phyloP scores from a whole-genome alignment of 2,329 filamentous ascomycete species.

The Seiridium cupressi region DNA sequence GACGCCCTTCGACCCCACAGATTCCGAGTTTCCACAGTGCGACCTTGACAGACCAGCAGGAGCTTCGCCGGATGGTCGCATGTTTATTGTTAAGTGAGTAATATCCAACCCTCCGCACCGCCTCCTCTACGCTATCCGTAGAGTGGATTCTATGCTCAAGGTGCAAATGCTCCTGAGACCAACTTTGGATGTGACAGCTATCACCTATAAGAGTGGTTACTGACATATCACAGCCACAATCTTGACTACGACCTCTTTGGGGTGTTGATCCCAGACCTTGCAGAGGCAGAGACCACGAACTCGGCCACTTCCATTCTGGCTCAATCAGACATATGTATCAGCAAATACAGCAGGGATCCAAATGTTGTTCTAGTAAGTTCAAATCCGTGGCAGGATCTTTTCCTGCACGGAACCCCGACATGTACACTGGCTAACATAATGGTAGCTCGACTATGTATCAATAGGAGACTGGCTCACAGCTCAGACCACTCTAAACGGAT shows the following conservation, averaged over 20 bases:
- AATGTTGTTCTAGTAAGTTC: slow-evolving; percentile 37
- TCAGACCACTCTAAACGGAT: slow-evolving; percentile 35
- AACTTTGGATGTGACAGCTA: too few relatives aligned
- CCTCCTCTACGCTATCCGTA: too few relatives aligned
- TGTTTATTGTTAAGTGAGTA: slow-evolving; percentile 37
- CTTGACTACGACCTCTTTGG: slow-evolving; percentile 28
- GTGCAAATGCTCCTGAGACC: too few relatives aligned
- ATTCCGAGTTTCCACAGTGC: slow-evolving; percentile 62
- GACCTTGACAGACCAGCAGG: slow-evolving; percentile 58
- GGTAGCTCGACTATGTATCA: slow-evolving; percentile 42
- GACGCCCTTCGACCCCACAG: slow-evolving; percentile 65
- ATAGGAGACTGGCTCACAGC: slow-evolving; percentile 36
- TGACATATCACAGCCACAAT: slow-evolving; percentile 38
- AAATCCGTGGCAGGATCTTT: not conserved
- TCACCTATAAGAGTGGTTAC: too few relatives aligned
- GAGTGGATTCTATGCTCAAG: too few relatives aligned
- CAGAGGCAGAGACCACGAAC: slow-evolving; percentile 39
- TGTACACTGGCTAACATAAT: slow-evolving; percentile 6
- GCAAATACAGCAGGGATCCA: slow-evolving; percentile 26
- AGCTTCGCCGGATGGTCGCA: slow-evolving; percentile 34
- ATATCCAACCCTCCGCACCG: too few relatives aligned
- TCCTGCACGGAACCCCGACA: not conserved
- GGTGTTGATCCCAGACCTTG: slow-evolving; percentile 32
- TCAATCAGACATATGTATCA: slow-evolving; percentile 31
- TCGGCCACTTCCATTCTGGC: slow-evolving; percentile 45